phyloP scores from a whole-genome alignment of 106 monocot species.

The Allium fistulosum region DNA sequence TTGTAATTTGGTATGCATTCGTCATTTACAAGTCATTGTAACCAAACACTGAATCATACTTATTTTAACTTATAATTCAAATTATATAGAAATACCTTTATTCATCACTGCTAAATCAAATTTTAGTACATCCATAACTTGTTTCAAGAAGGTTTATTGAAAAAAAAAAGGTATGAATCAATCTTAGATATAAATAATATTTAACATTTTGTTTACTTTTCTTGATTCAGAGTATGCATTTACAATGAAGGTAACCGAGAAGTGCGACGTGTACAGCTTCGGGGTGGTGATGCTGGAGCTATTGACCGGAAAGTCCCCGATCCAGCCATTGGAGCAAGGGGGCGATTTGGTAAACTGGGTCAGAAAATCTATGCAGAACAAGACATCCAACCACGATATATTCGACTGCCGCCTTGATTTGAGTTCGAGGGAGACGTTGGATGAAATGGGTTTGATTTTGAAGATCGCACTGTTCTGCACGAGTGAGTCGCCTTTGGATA shows the following conservation, averaged over 20 bases:
- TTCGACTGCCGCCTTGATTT: slow-evolving; percentile 58
- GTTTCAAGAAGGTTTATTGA: no score
- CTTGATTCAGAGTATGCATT: slow-evolving; percentile 70
- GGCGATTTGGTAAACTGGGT: slow-evolving; percentile 72
- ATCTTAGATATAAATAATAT: no score
- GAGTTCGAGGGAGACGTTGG: slow-evolving; percentile 29
- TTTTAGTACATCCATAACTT: no score
- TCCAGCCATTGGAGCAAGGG: slow-evolving; percentile 65
- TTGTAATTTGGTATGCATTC: no score
- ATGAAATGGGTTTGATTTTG: slow-evolving; percentile 60
- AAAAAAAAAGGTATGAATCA: no score
- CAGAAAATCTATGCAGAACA: slow-evolving; percentile 39
- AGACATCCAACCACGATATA: slow-evolving; percentile 7
- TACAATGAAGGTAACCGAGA: slow-evolving; percentile 90
- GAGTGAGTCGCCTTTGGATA: slow-evolving; percentile 52
- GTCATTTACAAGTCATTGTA: no score
- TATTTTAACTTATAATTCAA: no score
- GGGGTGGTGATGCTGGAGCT: slow-evolving; percentile 77
- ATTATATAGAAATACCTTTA: no score
- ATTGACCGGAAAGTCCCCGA: slow-evolving; percentile 61
- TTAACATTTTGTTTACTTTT: not conserved
- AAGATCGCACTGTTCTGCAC: slow-evolving; percentile 85
- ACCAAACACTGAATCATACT: no score
- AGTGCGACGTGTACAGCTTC: slow-evolving; percentile 80
- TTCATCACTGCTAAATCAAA: no score